Conservation (phyloP, 2,329 filamentous ascomycete species). For the Myriosclerotinia scirpicola region DNA sequence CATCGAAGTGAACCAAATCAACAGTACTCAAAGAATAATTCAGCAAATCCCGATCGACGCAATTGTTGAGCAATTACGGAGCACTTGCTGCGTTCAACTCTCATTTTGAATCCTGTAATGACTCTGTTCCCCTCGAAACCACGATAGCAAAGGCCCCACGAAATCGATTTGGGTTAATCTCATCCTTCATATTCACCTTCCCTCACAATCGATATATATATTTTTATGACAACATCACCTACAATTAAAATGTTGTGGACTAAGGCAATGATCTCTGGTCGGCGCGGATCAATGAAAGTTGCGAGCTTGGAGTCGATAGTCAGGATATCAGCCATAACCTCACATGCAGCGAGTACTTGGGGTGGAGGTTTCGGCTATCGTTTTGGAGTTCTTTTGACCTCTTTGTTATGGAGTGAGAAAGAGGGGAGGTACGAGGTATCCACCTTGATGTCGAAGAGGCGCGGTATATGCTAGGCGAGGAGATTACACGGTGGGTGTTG, state of each 20-base stretch:
- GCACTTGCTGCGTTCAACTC: too few relatives aligned
- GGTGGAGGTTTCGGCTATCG: background rate
- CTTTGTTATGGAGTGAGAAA: background rate
- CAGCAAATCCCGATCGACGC: background rate
- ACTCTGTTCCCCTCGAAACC: background rate
- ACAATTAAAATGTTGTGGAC: background rate
- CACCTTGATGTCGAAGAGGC: too few relatives aligned
- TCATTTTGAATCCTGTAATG: too few relatives aligned
- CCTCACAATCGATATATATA: background rate
- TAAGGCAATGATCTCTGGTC: background rate
- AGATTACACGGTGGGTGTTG: background rate
- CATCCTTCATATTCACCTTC: background rate
- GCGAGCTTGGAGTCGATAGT: background rate
- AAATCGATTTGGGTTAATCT: too few relatives aligned
- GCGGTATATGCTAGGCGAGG: background rate
- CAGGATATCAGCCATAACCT: background rate
- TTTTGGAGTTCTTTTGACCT: background rate
- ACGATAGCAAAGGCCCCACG: background rate
- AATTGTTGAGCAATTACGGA: background rate
- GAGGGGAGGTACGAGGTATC: background rate
- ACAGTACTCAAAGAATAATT: too few relatives aligned
- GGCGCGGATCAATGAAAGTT: background rate
- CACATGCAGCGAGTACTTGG: background rate
- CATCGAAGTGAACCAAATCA: background rate
- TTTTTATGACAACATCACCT: background rate